Percentiles rank a stretch among this genome's conserved stretches.
Conservation (phyloP, 768 basidiomycete species). For the Psilocybe cyanescens region DNA sequence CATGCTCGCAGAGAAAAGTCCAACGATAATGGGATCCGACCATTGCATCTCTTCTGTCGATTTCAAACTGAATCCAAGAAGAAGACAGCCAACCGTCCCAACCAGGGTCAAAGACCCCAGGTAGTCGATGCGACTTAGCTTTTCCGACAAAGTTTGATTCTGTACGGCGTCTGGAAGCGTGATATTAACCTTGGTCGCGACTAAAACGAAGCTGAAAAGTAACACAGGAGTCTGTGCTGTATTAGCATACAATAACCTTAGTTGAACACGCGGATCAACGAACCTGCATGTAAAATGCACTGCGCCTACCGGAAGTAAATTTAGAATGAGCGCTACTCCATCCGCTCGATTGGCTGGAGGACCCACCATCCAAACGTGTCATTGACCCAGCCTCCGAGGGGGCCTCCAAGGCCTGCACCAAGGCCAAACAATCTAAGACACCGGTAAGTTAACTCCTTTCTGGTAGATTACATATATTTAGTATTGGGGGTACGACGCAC, state of each 20-base stretch:
- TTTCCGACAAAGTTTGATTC: conserved; percentile 60
- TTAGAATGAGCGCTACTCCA: conserved; percentile 6
- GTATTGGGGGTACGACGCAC: conserved; percentile 43
- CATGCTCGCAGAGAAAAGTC: conserved; percentile 61
- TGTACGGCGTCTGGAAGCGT: conserved; percentile 68
- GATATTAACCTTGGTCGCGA: conserved; percentile 80
- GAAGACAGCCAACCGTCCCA: conserved; percentile 64
- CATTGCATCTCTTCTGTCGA: conserved; percentile 79
- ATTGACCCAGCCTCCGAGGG: conserved; percentile 83
- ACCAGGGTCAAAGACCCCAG: conserved; percentile 85
- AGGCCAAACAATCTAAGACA: conserved; percentile 75
- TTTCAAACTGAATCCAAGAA: conserved; percentile 79
- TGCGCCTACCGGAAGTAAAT: conserved; percentile 57
- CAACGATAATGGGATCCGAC: conserved; percentile 73
- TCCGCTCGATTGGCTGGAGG: conserved; percentile 8
- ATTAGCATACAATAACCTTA: conserved; percentile 14
- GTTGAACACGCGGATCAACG: conserved; percentile 25
- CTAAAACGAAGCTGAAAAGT: conserved; percentile 68
- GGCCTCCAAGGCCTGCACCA: conserved; percentile 81
- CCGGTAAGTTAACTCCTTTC: conserved; percentile 2
- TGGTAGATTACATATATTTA: background rate
- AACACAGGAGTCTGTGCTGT: conserved; percentile 72
- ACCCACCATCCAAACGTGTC: conserved; percentile 85
- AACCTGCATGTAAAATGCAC: conserved; percentile 87
- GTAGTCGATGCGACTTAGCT: conserved; percentile 82